phyloP scores from a whole-genome alignment of 305 asterid species.

The Fraxinus latifolia region DNA sequence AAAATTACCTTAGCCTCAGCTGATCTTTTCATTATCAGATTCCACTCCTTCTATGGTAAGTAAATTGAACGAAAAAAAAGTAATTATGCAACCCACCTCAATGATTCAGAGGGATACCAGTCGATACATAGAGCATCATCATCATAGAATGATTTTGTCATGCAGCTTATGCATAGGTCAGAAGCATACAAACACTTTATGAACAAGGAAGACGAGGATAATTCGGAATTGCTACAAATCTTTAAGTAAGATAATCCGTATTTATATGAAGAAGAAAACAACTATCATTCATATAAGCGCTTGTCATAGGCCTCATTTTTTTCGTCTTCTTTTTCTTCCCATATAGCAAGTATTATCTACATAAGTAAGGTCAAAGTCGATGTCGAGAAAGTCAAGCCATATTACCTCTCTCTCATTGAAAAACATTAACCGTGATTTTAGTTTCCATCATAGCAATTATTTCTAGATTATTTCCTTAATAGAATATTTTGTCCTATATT shows the following conservation, averaged over 20 bases:
- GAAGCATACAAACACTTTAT: constrained; percentile 50
- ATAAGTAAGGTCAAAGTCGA: too few relatives aligned
- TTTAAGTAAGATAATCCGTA: constrained; percentile 32
- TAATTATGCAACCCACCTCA: not conserved
- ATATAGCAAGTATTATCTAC: too few relatives aligned
- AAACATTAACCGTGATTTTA: too few relatives aligned
- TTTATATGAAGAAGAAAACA: not conserved
- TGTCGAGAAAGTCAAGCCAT: too few relatives aligned
- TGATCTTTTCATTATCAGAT: constrained; percentile 53
- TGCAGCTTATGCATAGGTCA: constrained; percentile 44
- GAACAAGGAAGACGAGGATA: constrained; percentile 53
- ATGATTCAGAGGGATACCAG: not conserved
- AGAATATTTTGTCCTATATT: too few relatives aligned
- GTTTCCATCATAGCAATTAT: too few relatives aligned
- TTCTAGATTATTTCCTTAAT: too few relatives aligned
- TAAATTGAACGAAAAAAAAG: not conserved
- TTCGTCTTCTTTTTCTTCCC: too few relatives aligned
- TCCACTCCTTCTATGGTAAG: constrained; percentile 48
- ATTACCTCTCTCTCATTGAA: too few relatives aligned
- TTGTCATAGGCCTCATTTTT: too few relatives aligned
- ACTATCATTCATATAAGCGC: not conserved
- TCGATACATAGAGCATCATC: not conserved
- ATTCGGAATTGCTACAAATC: constrained; percentile 52
- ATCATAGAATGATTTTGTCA: not conserved
- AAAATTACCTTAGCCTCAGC: constrained; percentile 44